Base-by-base conservation (phyloP, 2,329 filamentous ascomycete genomes). In the Coniella lustricola region DNA sequence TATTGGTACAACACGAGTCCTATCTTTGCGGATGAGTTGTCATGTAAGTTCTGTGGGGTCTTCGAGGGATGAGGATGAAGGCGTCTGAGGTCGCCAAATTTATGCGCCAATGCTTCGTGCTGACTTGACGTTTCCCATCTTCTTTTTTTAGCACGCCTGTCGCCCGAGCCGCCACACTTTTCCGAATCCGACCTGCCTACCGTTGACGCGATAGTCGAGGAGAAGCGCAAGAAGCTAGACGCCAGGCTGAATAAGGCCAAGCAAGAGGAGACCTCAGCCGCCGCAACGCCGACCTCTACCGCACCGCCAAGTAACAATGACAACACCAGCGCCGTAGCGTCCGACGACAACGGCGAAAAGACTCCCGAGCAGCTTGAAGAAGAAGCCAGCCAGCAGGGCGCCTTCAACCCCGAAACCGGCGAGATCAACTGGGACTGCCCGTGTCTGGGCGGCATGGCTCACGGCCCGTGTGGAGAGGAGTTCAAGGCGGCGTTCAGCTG, bases 361-460 rank as follows among this genome's bases (percentile, higher is more conserved):
- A 72, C 75, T 2, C 70, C 74, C 7, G 71, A 71, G 49, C 74
- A 67, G 0, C 70, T 93, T 13, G 85, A 95, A 66, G 81, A 88
- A 52, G 90, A 96, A 67, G 90, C 89, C 5, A 79, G 73, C 53
- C 83, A 91, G 64, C 83, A 97, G 68, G 93, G 89, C 48, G 93
- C 93, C 1, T 98, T 97, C 73, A 95, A 98, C 68, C 90, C 90
- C 3, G 93, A 97, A 73, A 98, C 93, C 9, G 93, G 93, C 58
- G 93, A 98, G 77, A 98, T 98, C 71, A 98, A 98, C 76, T 98
- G 93, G 93, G 93, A 97, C 66, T 98, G 93, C 68, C 93, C 93
- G 14, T 98, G 93, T 66, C 73, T 98, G 31, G 93, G 93, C 42
- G 93, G 93, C 46, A 98, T 98, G 93, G 93, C 93, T 7, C 72